A percentile compares a stretch with the other conserved stretches of the same genome.
phyloP scores from a whole-genome alignment of 371 early-diverging fungal species.

The Zopfochytrium polystomum region DNA sequence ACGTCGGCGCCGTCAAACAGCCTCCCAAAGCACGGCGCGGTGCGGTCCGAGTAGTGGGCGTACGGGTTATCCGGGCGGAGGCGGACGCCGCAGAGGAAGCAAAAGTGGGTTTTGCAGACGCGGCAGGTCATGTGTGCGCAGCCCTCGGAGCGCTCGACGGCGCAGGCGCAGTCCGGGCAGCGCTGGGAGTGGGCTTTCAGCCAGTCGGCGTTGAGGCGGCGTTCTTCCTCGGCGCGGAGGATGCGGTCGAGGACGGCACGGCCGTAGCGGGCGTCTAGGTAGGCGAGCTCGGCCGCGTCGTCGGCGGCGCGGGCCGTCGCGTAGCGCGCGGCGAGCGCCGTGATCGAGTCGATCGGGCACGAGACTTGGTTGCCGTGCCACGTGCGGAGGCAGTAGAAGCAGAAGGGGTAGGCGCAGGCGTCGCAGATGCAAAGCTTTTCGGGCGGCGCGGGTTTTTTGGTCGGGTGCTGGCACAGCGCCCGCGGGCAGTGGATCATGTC shows the following conservation, averaged over 20 bases:
- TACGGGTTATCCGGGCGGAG: slow-evolving; percentile 32
- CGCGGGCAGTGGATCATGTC: slow-evolving; percentile 45
- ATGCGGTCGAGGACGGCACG: slow-evolving; percentile 24
- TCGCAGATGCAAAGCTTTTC: slow-evolving; percentile 42
- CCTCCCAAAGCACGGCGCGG: slow-evolving; percentile 26
- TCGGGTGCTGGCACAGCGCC: slow-evolving; percentile 32
- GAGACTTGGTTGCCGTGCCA: slow-evolving; percentile 47
- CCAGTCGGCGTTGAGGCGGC: slow-evolving; percentile 22
- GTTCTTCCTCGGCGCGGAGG: slow-evolving; percentile 25
- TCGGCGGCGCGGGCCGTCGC: slow-evolving; percentile 16
- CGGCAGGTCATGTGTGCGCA: slow-evolving; percentile 29
- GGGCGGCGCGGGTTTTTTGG: slow-evolving; percentile 17
- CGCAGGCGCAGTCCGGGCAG: slow-evolving; percentile 33
- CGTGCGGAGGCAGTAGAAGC: slow-evolving; percentile 34
- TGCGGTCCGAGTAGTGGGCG: slow-evolving; percentile 29
- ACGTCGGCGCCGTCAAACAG: slow-evolving; percentile 33
- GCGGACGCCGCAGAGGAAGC: slow-evolving; percentile 41
- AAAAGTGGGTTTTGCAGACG: slow-evolving; percentile 43
- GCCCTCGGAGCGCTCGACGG: slow-evolving; percentile 10
- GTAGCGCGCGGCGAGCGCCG: slow-evolving; percentile 26
- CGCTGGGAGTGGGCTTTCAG: slow-evolving; percentile 25
- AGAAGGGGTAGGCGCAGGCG: slow-evolving; percentile 43
- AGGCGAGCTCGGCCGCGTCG: background rate
- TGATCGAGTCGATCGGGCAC: slow-evolving; percentile 29
- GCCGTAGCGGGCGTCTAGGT: slow-evolving; percentile 42